These are phyloP conservation scores for Biscogniauxia sp. DNA, from an alignment of 2,329 filamentous ascomycete species.

Conservation along the genomic window DNA sequence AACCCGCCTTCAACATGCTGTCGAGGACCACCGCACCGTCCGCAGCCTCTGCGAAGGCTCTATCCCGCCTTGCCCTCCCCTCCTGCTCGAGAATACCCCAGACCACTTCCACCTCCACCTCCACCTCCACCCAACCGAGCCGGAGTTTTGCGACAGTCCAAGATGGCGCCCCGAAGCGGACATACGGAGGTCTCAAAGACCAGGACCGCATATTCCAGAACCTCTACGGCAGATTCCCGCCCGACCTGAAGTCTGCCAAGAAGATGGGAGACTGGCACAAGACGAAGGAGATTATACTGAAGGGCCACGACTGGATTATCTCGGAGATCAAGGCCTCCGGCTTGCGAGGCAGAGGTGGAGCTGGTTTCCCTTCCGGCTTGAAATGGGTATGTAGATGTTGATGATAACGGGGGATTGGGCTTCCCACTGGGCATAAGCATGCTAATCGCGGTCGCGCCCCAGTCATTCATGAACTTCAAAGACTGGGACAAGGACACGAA, in stretches of 20 bases:
- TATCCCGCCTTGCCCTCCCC: conserved; percentile 36
- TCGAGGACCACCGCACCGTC: conserved; percentile 42
- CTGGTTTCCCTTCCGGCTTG: conserved; percentile 94
- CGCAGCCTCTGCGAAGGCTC: conserved; percentile 39
- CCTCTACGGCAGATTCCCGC: conserved; percentile 88
- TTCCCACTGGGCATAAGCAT: too few relatives aligned
- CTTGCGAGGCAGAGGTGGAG: conserved; percentile 91
- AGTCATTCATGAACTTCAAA: conserved; percentile 99
- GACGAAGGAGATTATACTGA: conserved; percentile 96
- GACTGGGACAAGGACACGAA: conserved; percentile 98
- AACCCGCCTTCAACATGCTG: conserved; percentile 37
- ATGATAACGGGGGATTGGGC: not conserved
- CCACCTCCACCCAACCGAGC: conserved; percentile 48
- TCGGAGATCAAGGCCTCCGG: conserved; percentile 96
- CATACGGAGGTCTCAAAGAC: conserved; percentile 85
- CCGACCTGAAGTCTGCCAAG: conserved; percentile 89
- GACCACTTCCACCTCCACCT: conserved; percentile 45
- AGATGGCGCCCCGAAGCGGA: conserved; percentile 66
- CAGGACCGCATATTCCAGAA: conserved; percentile 99
- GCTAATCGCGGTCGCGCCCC: conserved; percentile 20
- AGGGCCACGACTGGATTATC: conserved; percentile 99
- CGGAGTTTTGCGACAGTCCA: conserved; percentile 81
- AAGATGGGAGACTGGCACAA: conserved; percentile 99
- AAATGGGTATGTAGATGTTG: conserved; percentile 75
- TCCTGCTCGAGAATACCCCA: conserved; percentile 40